Conservation (phyloP, 1,284 basidiomycete species). For the Rhodotorula sp. region DNA sequence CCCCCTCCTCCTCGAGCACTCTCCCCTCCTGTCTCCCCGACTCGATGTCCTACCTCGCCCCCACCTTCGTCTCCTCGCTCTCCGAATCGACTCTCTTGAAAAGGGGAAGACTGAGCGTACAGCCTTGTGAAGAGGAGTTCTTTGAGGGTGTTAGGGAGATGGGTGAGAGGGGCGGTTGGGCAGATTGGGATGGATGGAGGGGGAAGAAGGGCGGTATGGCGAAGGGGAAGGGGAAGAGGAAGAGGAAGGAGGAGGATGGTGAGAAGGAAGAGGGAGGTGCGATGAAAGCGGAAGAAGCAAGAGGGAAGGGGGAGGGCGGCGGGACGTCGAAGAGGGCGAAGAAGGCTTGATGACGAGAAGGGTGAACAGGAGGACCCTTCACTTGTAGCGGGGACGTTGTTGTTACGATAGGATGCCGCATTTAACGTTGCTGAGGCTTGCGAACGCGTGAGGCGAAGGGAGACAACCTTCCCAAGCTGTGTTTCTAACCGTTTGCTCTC, state of each 20-base stretch:
- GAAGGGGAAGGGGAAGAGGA: not conserved
- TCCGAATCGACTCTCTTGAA: constrained; percentile 79
- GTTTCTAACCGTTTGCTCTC: no score
- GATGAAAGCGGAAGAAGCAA: no score
- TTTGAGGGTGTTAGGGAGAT: constrained; percentile 67
- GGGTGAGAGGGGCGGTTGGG: constrained; percentile 64
- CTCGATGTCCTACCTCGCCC: constrained; percentile 72
- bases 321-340: no score
- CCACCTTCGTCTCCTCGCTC: constrained; percentile 54
- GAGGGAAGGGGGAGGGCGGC: no score
- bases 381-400: no score
- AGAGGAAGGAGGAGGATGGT: not conserved
- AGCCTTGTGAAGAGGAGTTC: constrained; percentile 68
- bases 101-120: constrained; percentile 81
- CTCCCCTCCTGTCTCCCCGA: constrained; percentile 65
- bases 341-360: not conserved
- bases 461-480: no score
- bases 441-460: no score
- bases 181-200: constrained; percentile 39
- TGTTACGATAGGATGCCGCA: no score
- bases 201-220: not conserved
- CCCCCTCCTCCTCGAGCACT: constrained; percentile 62
- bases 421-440: no score
- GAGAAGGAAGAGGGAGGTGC: not conserved
- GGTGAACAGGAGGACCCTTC: no score